Base-by-base conservation (phyloP, 73 alveolate species). In the Paramecium bursaria region DNA sequence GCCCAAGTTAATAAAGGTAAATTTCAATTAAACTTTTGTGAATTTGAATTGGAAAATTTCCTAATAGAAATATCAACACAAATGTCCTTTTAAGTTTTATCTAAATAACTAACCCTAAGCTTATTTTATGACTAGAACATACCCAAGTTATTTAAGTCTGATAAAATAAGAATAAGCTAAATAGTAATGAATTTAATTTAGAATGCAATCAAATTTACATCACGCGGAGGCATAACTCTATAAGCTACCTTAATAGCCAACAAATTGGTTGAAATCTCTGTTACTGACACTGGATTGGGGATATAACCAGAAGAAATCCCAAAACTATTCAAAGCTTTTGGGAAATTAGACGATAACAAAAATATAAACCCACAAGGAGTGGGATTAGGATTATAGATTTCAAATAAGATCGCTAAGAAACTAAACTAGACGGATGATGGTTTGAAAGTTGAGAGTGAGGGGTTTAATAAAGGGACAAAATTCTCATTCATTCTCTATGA, bases 311-410 rank as follows among this genome's bases (percentile, higher is more conserved):
- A 80, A 44, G 53, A 53, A 39, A 54, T 47, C 14, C 22, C 22
- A 22, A 80, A 35, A 29, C 30, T 80, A 15, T 80, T 80, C 30
- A 31, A 54, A 25, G 74, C 85, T 14, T 80, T 80, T 47, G 90
- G 90, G 1, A 42, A 60, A 23, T 48, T 55, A 13, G 85, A 80
- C 19, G 90, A 80, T 80, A 75, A 6, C 15, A 61, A 75, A 15
- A 50, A 46, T 17, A 57, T 53, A 52, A 80, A 80, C 33, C 46
- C 75, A 4, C 50, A 74, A 57, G 90, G 90, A 35, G 90, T 80
- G 5, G 90, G 90, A 2, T 50, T 80, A 60, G 90, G 90, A 17
- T 42, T 80, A 14, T 57, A 46, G 85, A 80, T 80, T 10, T 57
- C 86, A 15, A 80, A 80, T 54, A 74, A 46, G 0, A 46, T 80